phyloP scores from a whole-genome alignment of 495 filamentous ascomycete species.

The Neurospora tetraspora region DNA sequence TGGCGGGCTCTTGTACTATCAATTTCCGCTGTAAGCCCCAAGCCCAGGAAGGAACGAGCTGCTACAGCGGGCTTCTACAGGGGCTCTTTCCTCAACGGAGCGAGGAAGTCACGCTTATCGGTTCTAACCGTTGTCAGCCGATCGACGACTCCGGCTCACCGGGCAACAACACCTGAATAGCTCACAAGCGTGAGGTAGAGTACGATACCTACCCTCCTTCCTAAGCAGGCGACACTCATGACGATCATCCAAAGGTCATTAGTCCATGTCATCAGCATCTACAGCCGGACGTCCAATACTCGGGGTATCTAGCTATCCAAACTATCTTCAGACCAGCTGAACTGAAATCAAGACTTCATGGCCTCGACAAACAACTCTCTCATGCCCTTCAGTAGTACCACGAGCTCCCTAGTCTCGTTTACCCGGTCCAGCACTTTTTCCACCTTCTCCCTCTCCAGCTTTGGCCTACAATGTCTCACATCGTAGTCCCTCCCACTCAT shows the following conservation, averaged over 20 bases:
- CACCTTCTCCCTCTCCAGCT: slow-evolving; percentile 62
- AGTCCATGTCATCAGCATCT: neutral
- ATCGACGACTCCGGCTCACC: neutral
- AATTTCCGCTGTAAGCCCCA: neutral
- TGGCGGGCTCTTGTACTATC: neutral
- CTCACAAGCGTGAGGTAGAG: neutral
- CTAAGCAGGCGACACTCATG: neutral
- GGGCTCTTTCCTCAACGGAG: neutral
- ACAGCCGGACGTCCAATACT: neutral
- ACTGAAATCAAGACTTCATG: slow-evolving; percentile 31
- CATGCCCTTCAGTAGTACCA: slow-evolving; percentile 81
- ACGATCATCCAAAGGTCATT: too few relatives aligned
- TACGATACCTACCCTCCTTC: neutral
- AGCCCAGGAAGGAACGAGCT: neutral
- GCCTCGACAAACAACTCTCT: slow-evolving; percentile 68
- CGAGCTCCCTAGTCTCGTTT: slow-evolving; percentile 79
- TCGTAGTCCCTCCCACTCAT: slow-evolving; percentile 75
- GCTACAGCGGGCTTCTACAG: neutral
- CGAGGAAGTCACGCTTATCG: neutral
- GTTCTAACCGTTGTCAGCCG: neutral
- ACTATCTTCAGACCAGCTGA: neutral
- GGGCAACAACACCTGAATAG: neutral
- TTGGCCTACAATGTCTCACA: slow-evolving; percentile 67
- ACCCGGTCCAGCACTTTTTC: slow-evolving; percentile 62
- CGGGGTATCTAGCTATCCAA: neutral